A percentile compares a stretch with the other conserved stretches of the same genome.
Evolutionary conservation across 345 rosid genomes (phyloP).

Genomic region (Populus tremula): DNA sequence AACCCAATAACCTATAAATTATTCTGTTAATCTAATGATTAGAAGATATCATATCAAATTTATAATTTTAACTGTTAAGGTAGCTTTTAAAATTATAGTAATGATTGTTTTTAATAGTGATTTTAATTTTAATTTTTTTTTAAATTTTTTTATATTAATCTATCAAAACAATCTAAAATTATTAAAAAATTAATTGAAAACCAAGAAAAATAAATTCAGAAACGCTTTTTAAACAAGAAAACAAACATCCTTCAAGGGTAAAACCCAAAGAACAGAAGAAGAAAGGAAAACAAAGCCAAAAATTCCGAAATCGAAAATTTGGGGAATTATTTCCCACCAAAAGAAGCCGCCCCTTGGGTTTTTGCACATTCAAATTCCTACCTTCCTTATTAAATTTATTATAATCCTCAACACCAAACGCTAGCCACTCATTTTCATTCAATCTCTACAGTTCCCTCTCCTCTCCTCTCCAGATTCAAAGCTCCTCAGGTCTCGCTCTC

Average conservation of each 20-base stretch:
- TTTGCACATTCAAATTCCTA: background rate
- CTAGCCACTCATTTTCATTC: background rate
- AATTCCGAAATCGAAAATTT: background rate
- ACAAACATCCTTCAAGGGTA: no score
- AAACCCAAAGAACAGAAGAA: no score
- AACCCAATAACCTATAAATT: no score
- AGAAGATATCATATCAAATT: no score
- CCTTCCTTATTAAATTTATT: background rate
- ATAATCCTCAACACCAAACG: background rate
- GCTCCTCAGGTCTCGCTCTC: background rate
- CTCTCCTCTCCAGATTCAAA: background rate
- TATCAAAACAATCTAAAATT: no score
- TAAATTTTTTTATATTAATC: no score
- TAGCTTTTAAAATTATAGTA: fast-evolving
- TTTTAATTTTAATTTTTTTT: no score
- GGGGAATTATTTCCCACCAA: background rate
- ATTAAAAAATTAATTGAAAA: no score
- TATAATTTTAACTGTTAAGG: no score
- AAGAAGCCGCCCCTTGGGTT: background rate
- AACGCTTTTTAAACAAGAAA: no score
- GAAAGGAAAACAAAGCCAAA: background rate
- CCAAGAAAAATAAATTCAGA: no score
- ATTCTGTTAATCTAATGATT: no score
- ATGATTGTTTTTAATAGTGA: fast-evolving
- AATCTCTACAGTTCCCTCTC: background rate